phyloP scores from a whole-genome alignment of 305 asterid genomes.

The Rubia balearica region DNA sequence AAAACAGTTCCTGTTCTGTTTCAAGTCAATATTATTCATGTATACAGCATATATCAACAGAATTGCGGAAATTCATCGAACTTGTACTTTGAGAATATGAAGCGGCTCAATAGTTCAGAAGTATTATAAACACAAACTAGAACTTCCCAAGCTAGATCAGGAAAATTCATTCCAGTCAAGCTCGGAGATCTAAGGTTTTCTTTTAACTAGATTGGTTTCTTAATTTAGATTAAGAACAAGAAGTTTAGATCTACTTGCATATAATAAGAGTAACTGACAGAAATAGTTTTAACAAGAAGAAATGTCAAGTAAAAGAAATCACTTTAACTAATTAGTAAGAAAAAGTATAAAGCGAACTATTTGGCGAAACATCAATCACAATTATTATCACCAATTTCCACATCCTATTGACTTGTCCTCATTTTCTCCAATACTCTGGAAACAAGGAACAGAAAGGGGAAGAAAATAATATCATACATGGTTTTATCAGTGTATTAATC shows the following conservation, averaged over 20 bases:
- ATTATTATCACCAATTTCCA: neutral
- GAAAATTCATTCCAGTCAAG: neutral
- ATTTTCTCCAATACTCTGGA: neutral
- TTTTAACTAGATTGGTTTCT: neutral
- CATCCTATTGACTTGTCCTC: neutral
- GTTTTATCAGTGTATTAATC: neutral
- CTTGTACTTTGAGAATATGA: neutral
- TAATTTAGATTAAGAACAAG: neutral
- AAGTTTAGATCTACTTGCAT: neutral
- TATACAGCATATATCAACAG: conserved; percentile 20
- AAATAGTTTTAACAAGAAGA: neutral
- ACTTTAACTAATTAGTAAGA: neutral
- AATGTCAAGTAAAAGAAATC: neutral
- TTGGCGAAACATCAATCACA: neutral
- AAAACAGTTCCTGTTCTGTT: conserved; percentile 78
- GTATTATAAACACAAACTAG: neutral
- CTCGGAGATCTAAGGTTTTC: neutral
- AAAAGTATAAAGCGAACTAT: neutral
- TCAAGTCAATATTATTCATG: conserved; percentile 42
- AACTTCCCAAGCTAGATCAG: neutral
- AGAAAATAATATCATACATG: neutral
- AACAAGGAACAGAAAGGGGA: neutral
- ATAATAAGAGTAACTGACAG: neutral
- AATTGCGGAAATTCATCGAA: no score
- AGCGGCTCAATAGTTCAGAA: neutral